These are phyloP conservation scores for Trichoderma hamatum DNA, from an alignment of 2,329 filamentous ascomycete genomes.

Conservation along the genomic window DNA sequence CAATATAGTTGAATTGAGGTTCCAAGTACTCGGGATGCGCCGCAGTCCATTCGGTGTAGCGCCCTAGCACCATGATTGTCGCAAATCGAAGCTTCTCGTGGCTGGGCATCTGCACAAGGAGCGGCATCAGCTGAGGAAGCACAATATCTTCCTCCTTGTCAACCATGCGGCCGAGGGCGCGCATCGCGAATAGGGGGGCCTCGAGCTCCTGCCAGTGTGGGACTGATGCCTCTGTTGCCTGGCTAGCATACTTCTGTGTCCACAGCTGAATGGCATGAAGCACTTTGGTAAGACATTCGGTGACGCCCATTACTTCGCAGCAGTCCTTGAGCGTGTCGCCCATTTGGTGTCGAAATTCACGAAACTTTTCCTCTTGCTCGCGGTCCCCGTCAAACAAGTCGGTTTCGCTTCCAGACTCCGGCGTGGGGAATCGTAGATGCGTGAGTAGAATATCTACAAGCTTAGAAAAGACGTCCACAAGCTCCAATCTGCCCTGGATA, in stretches of 20 bases:
- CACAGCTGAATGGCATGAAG: conserved; percentile 84
- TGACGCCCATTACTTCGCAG: conserved; percentile 93
- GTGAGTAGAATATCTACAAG: conserved; percentile 91
- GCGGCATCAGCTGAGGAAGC: conserved; percentile 85
- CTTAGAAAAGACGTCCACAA: conserved; percentile 81
- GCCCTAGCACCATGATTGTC: conserved; percentile 93
- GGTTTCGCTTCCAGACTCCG: conserved; percentile 71
- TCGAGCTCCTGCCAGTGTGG: conserved; percentile 97
- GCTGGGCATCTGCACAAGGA: conserved; percentile 90
- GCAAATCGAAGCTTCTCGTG: conserved; percentile 99
- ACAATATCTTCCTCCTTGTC: conserved; percentile 85
- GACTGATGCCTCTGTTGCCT: conserved; percentile 73
- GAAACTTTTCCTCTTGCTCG: conserved; percentile 94
- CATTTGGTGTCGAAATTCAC: conserved; percentile 95
- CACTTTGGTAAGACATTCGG: conserved; percentile 87
- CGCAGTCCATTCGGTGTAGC: conserved; percentile 98
- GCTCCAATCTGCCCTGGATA: conserved; percentile 74
- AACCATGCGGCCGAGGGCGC: conserved; percentile 96
- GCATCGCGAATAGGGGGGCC: conserved; percentile 90
- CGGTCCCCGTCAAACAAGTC: conserved; percentile 96
- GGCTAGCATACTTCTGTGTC: conserved; percentile 79
- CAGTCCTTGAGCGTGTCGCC: conserved; percentile 96
- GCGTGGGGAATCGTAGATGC: conserved; percentile 83
- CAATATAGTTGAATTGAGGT: conserved; percentile 92
- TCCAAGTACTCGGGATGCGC: conserved; percentile 91